phyloP scores from a whole-genome alignment of 1,284 basidiomycete species.

The Cryptococcus hybrid region DNA sequence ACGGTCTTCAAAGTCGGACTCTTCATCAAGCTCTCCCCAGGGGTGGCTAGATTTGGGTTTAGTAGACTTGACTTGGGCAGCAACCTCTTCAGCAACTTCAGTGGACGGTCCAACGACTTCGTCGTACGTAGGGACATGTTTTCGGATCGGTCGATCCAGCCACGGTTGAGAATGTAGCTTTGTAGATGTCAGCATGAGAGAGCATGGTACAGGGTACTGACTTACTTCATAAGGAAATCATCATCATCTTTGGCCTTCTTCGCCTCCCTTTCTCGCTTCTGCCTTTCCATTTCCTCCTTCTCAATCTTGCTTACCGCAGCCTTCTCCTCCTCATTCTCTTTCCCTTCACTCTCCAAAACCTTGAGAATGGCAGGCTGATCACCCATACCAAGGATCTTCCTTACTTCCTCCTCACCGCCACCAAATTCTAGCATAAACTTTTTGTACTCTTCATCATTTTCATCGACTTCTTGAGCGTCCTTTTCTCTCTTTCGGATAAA shows the following conservation, averaged over 20 bases:
- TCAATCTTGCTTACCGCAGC: slow-evolving; percentile 52
- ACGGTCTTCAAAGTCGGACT: slow-evolving; percentile 66
- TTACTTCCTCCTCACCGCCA: slow-evolving; percentile 70
- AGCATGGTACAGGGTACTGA: slow-evolving; percentile 14
- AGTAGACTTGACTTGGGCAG: slow-evolving; percentile 15
- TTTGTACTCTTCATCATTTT: slow-evolving; percentile 74
- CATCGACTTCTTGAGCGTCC: slow-evolving; percentile 67
- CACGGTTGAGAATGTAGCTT: slow-evolving; percentile 91
- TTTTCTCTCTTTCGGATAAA: slow-evolving; percentile 65
- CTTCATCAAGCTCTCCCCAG: slow-evolving; percentile 52
- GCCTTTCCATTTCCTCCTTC: slow-evolving; percentile 52
- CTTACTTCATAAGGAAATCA: slow-evolving; percentile 85
- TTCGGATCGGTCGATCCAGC: slow-evolving; percentile 81
- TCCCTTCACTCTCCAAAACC: slow-evolving; percentile 58
- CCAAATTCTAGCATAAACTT: slow-evolving; percentile 71
- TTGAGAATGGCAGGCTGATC: slow-evolving; percentile 23
- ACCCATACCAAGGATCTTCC: slow-evolving; percentile 53
- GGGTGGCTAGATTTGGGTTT: slow-evolving; percentile 33
- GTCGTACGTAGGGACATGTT: slow-evolving; percentile 75
- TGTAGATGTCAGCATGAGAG: neutral
- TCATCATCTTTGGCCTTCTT: slow-evolving; percentile 47
- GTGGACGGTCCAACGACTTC: slow-evolving; percentile 59
- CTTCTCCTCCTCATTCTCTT: slow-evolving; percentile 68
- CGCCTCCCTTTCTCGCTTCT: slow-evolving; percentile 31
- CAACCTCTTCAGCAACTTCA: slow-evolving; percentile 37